Evolutionary conservation across 2,329 filamentous ascomycete genomes (phyloP).

Genomic region (Pestalotiopsis sp.): DNA sequence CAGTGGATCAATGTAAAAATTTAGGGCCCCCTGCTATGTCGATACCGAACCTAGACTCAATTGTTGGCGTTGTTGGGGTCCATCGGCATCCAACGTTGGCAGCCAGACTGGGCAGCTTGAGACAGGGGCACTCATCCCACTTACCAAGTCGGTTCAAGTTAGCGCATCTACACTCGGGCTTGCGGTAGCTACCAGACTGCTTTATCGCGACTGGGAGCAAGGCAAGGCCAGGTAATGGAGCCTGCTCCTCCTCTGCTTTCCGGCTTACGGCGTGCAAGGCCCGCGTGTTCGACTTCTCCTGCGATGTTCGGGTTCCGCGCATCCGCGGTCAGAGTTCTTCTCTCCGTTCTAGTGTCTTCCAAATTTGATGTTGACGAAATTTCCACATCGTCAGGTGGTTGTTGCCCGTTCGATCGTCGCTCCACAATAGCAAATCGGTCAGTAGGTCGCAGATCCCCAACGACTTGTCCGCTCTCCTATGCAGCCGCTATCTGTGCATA

Average conservation of each 20-base stretch:
- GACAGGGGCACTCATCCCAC: not conserved
- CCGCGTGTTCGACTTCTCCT: not conserved
- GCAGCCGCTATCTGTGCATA: not conserved
- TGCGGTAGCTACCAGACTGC: not conserved
- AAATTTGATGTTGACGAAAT: not conserved
- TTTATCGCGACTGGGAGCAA: not conserved
- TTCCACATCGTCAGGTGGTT: not conserved
- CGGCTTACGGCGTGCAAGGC: not conserved
- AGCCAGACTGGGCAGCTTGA: not conserved
- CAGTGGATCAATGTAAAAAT: not conserved
- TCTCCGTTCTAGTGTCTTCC: not conserved
- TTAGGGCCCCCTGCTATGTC: not conserved
- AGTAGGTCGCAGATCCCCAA: constrained; percentile 45
- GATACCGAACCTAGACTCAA: constrained; percentile 14
- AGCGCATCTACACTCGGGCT: not conserved
- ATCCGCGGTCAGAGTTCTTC: not conserved
- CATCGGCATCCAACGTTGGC: constrained; percentile 2
- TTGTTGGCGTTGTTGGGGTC: constrained; percentile 19
- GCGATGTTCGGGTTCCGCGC: not conserved
- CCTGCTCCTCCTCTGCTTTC: not conserved
- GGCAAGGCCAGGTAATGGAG: not conserved
- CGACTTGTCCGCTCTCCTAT: constrained; percentile 40
- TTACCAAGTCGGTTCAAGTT: not conserved
- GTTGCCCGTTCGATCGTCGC: constrained; percentile 12
- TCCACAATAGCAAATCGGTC: constrained; percentile 16